phyloP scores from a whole-genome alignment of 2,329 filamentous ascomycete genomes.

The Zalaria sp. region DNA sequence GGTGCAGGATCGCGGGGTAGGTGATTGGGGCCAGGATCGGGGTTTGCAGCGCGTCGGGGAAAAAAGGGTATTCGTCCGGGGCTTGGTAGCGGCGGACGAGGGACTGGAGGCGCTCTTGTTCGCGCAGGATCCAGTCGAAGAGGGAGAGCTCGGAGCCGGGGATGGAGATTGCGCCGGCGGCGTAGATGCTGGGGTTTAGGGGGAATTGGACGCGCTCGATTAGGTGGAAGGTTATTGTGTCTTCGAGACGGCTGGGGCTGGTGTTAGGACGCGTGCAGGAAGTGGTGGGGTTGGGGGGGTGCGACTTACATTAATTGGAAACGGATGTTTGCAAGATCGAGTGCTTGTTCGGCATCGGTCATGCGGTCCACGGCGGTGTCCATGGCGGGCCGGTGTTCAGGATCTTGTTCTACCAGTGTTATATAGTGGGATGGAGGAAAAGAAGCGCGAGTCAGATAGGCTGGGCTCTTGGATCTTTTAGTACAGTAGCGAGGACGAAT shows the following conservation, averaged over 20 bases:
- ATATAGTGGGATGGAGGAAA: too few species aligned
- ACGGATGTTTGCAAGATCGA: conserved; percentile 84
- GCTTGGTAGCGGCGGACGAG: conserved; percentile 89
- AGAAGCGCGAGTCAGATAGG: too few species aligned
- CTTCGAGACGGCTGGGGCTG: conserved; percentile 68
- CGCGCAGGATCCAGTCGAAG: conserved; percentile 83
- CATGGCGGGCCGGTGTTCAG: conserved; percentile 38
- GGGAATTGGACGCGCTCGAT: conserved; percentile 98
- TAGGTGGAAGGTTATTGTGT: conserved; percentile 92
- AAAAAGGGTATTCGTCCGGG: conserved; percentile 96
- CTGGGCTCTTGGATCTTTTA: too few species aligned
- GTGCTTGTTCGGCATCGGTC: conserved; percentile 66
- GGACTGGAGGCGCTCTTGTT: conserved; percentile 85
- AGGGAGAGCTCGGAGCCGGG: conserved; percentile 63
- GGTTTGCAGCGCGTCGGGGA: conserved; percentile 62
- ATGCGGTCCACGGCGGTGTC: conserved; percentile 58
- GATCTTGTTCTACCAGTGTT: too few species aligned
- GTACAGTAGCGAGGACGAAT: too few species aligned
- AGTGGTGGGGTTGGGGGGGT: conserved; percentile 67
- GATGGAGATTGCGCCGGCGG: conserved; percentile 63
- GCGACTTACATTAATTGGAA: conserved; percentile 51
- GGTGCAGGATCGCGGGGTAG: conserved; percentile 78
- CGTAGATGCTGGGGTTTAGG: conserved; percentile 77
- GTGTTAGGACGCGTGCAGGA: conserved; percentile 1
- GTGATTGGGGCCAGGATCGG: conserved; percentile 77